Conservation (phyloP, 164 flowering plant genomes). For the Vitis rupestris region DNA sequence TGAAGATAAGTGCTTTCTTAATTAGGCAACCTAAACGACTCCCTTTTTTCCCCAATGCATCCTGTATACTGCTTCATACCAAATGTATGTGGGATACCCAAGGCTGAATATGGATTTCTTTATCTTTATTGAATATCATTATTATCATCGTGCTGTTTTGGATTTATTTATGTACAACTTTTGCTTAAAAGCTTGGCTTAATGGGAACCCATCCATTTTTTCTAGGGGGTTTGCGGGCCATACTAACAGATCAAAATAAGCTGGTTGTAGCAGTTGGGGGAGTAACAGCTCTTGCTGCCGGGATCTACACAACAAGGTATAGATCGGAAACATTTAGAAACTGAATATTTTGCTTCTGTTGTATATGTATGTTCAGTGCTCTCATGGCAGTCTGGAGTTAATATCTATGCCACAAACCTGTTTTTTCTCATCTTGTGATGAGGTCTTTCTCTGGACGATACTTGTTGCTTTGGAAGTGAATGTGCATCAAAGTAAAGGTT, state of each 20-base stretch:
- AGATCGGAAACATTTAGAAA: background rate
- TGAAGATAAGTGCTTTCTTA: no score
- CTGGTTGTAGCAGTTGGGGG: constrained; percentile 94
- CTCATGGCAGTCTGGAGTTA: background rate
- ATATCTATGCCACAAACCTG: no score
- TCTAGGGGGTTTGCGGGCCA: constrained; percentile 82
- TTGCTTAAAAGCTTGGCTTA: constrained; percentile 3
- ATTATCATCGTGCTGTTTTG: background rate
- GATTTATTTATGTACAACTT: background rate
- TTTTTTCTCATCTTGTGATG: no score
- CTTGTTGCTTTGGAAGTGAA: no score
- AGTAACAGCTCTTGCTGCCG: constrained; percentile 95
- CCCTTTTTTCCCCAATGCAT: no score
- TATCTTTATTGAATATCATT: background rate
- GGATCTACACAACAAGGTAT: constrained; percentile 92
- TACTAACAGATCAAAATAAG: constrained; percentile 92
- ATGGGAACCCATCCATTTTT: background rate
- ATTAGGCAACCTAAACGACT: no score
- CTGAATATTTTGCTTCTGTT: background rate
- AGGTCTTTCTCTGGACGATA: no score
- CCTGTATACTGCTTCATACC: no score
- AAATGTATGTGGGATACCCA: no score
- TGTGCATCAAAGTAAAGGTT: no score
- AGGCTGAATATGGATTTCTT: background rate
- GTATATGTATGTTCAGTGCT: background rate